Conservation (phyloP, 202 grass and related monocot genomes). For the Schoenoplectus triqueter region DNA sequence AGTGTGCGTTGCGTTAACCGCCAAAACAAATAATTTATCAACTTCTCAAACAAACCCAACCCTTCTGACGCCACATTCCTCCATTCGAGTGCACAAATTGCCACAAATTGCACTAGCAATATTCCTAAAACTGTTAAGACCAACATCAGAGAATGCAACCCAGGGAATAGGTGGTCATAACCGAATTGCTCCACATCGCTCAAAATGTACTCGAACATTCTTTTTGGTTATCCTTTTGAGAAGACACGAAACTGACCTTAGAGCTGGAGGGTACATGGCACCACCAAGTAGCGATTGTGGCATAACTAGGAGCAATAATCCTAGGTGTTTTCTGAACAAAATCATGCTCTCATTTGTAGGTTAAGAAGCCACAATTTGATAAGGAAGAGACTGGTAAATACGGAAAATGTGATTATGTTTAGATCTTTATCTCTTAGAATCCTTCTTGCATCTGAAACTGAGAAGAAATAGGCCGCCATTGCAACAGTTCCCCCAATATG, state of each 20-base stretch:
- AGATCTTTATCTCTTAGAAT: conserved; percentile 51
- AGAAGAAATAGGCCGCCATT: conserved; percentile 42
- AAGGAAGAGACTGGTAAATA: conserved; percentile 71
- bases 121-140: conserved; percentile 30
- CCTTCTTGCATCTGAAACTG: conserved; percentile 31
- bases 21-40: conserved; percentile 51
- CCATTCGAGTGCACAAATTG: conserved; percentile 61
- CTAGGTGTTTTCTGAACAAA: conserved; percentile 44
- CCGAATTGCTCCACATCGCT: conserved; percentile 32
- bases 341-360: conserved; percentile 76
- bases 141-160: conserved; percentile 51
- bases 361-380: conserved; percentile 56
- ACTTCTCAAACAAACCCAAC: conserved; percentile 50
- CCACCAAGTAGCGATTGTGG: conserved; percentile 58
- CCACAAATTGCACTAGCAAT: conserved; percentile 39
- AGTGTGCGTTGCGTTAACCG: conserved; percentile 62
- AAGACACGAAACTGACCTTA: conserved; percentile 49
- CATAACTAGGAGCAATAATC: conserved; percentile 61
- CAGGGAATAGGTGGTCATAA: conserved; percentile 58
- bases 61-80: conserved; percentile 36
- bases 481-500: conserved; percentile 40
- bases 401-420: conserved; percentile 50
- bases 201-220: conserved; percentile 35
- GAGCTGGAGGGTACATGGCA: conserved; percentile 55
- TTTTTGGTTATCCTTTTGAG: conserved; percentile 34